phyloP scores from a whole-genome alignment of 2,329 filamentous ascomycete species.

The Curvularia eragrostidis region DNA sequence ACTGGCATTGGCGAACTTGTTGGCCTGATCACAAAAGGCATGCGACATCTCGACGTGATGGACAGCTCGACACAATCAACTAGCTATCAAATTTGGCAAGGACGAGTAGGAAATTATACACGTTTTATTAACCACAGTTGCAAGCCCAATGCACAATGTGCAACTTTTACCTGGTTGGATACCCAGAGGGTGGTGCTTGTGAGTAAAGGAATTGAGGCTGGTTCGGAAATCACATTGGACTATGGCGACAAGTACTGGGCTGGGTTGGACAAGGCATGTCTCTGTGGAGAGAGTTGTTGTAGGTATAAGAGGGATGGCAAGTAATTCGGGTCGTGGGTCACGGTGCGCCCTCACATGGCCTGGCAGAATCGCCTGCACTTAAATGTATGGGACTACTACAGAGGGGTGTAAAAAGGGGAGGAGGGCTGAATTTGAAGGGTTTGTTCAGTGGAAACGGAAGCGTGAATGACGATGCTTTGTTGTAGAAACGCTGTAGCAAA shows the following conservation, averaged over 20 bases:
- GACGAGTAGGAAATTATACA: conserved; percentile 63
- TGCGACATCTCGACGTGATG: conserved; percentile 64
- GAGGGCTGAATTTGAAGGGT: neutral
- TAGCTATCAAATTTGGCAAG: conserved; percentile 66
- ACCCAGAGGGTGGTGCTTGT: conserved; percentile 63
- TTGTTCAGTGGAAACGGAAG: no score
- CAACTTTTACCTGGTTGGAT: conserved; percentile 64
- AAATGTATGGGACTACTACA: neutral
- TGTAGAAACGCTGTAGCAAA: no score
- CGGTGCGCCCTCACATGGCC: neutral
- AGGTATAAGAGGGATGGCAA: conserved; percentile 47
- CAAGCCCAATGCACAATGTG: conserved; percentile 63
- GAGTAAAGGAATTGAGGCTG: conserved; percentile 61
- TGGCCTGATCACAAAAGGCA: conserved; percentile 61
- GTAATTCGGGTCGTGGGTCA: neutral
- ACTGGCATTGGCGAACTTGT: conserved; percentile 63
- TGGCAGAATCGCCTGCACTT: neutral
- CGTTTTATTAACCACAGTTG: conserved; percentile 67
- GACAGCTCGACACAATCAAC: conserved; percentile 58
- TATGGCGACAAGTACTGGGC: conserved; percentile 66
- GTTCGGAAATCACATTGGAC: conserved; percentile 64
- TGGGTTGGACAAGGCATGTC: conserved; percentile 61
- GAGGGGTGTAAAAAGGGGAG: no score
- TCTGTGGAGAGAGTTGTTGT: conserved; percentile 62
- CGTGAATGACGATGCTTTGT: no score